Evolutionary conservation across 2,329 filamentous ascomycete species (phyloP).

Genomic region (Diaporthe sp.): DNA sequence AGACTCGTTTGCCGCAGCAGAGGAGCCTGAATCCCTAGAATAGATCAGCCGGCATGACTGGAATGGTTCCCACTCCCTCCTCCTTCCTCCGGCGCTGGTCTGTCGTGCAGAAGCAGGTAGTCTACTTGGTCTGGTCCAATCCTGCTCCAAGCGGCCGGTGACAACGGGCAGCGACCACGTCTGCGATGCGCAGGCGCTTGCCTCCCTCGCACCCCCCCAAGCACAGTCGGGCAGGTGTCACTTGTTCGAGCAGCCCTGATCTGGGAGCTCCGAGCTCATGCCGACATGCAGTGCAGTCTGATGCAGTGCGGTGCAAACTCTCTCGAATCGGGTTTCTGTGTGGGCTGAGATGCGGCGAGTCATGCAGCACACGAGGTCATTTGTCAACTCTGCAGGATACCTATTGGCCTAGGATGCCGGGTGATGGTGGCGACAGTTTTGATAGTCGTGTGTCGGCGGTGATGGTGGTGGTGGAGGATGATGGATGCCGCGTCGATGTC

Average conservation of each 20-base stretch:
- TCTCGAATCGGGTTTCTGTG: background rate
- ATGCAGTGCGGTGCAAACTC: background rate
- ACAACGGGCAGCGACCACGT: background rate
- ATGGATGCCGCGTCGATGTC: background rate
- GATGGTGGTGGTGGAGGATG: background rate
- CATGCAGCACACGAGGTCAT: background rate
- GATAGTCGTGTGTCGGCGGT: background rate
- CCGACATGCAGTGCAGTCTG: slow-evolving; percentile 3
- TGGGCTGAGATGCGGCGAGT: background rate
- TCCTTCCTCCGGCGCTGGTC: background rate
- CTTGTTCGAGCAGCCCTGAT: slow-evolving; percentile 1
- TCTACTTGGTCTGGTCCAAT: background rate
- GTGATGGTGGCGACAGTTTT: background rate
- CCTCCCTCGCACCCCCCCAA: background rate
- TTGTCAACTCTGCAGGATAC: background rate
- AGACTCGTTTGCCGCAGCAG: background rate
- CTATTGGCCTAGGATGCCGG: background rate
- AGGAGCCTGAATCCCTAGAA: background rate
- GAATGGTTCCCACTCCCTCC: background rate
- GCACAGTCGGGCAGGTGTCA: background rate
- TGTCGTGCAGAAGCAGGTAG: background rate
- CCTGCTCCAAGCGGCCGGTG: background rate
- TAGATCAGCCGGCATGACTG: background rate
- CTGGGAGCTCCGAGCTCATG: background rate
- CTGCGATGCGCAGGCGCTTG: background rate